Conservation (phyloP, 148 eudicot species). For the Simmondsia chinensis region DNA sequence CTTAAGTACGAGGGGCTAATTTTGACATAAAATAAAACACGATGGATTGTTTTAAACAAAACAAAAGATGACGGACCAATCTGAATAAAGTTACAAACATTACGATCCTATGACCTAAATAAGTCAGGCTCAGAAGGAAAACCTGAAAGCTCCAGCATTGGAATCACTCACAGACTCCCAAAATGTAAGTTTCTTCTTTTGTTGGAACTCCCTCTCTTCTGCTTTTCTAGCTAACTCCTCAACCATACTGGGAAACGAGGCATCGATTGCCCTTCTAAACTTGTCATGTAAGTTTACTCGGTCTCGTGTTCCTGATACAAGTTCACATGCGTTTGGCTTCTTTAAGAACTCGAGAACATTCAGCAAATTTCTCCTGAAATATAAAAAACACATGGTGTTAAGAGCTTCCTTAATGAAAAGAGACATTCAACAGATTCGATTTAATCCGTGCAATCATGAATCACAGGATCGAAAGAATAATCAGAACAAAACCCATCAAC, state of each 20-base stretch:
- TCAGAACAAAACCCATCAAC: background rate
- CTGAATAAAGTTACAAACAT: too few species aligned
- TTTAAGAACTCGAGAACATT: constrained; percentile 85
- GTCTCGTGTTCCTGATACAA: constrained; percentile 91
- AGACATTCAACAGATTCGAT: background rate
- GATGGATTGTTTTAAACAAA: too few species aligned
- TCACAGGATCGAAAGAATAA: too few species aligned
- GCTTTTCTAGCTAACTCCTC: constrained; percentile 46
- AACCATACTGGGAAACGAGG: constrained; percentile 65
- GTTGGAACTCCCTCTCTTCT: constrained; percentile 36
- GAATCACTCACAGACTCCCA: constrained; percentile 81
- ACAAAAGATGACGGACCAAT: too few species aligned
- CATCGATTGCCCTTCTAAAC: constrained; percentile 67
- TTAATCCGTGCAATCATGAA: background rate
- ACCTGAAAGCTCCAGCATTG: constrained; percentile 74
- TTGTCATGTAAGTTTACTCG: constrained; percentile 74
- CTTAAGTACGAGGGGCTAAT: too few species aligned
- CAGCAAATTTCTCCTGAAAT: constrained; percentile 77
- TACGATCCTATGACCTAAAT: too few species aligned
- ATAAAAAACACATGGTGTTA: background rate
- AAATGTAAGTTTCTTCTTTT: constrained; percentile 49
- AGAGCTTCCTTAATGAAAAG: background rate
- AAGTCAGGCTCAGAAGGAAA: constrained; percentile 60
- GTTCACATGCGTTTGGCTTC: constrained; percentile 81
- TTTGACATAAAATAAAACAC: too few species aligned